These are phyloP conservation scores for Giardia muris DNA, from an alignment of 208 protist species.

Conservation along the genomic window DNA sequence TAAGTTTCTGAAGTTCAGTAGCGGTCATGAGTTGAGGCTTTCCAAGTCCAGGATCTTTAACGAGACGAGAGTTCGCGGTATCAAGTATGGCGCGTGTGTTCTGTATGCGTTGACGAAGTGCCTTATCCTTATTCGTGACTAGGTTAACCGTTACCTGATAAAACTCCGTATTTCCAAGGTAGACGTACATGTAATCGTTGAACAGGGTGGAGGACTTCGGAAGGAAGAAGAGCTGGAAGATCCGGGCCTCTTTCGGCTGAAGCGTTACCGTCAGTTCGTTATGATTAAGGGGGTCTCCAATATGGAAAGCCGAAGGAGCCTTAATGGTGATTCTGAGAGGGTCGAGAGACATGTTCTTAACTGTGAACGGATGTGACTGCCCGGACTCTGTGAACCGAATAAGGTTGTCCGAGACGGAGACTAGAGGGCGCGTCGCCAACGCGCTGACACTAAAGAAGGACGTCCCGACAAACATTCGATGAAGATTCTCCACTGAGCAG, in stretches of 20 bases:
- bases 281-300: neutral
- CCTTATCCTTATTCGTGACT: slow-evolving; percentile 19
- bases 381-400: neutral
- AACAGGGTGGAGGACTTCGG: neutral
- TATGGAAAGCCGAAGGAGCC: neutral
- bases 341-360: neutral
- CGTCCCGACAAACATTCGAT: neutral
- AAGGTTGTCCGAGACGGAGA: neutral
- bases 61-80: neutral
- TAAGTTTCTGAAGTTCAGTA: neutral
- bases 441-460: neutral
- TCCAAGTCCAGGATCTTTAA: neutral
- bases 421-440: neutral
- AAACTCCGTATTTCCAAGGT: neutral
- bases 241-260: neutral
- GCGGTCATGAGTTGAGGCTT: neutral
- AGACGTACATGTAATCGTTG: neutral
- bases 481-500: neutral
- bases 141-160: neutral
- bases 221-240: neutral
- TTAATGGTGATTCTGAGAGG: neutral
- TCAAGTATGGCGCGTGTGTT: neutral
- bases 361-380: neutral
- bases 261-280: neutral
- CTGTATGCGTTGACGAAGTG: neutral